Evolutionary conservation across 2,329 filamentous ascomycete genomes (phyloP).

Genomic region (Kalmusia sp.): DNA sequence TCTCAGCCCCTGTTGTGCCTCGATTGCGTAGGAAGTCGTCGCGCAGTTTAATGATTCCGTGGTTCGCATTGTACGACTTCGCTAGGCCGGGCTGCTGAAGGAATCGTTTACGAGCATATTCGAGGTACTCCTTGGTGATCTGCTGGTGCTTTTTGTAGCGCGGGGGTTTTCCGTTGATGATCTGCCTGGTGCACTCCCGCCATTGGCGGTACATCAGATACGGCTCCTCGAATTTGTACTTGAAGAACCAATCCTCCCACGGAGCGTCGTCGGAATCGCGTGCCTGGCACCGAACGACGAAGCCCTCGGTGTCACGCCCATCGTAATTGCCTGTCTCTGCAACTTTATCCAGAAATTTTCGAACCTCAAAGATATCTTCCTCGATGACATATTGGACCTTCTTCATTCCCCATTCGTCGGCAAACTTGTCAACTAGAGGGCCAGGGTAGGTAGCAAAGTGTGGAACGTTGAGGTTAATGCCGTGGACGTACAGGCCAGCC

Average conservation of each 20-base stretch:
- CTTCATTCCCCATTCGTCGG: slow-evolving; percentile 90
- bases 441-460: slow-evolving; percentile 88
- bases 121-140: slow-evolving; percentile 90
- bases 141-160: slow-evolving; percentile 84
- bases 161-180: slow-evolving; percentile 78
- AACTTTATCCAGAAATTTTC: slow-evolving; percentile 80
- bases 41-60: slow-evolving; percentile 91
- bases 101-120: slow-evolving; percentile 79
- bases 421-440: slow-evolving; percentile 84
- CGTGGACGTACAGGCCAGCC: slow-evolving; percentile 92
- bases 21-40: slow-evolving; percentile 86
- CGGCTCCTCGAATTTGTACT: slow-evolving; percentile 99
- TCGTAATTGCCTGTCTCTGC: slow-evolving; percentile 90
- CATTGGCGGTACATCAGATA: slow-evolving; percentile 99
- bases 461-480: slow-evolving; percentile 94
- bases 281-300: slow-evolving; percentile 89
- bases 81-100: slow-evolving; percentile 71
- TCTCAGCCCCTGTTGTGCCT: slow-evolving; percentile 86
- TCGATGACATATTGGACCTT: slow-evolving; percentile 83
- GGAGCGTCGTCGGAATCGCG: slow-evolving; percentile 59
- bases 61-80: slow-evolving; percentile 80
- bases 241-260: slow-evolving; percentile 98
- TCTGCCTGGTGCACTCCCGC: slow-evolving; percentile 92
- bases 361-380: slow-evolving; percentile 76
- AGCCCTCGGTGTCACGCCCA: slow-evolving; percentile 93